Conservation (phyloP, 2,329 filamentous ascomycete species). For the Talaromyces islandicus region DNA sequence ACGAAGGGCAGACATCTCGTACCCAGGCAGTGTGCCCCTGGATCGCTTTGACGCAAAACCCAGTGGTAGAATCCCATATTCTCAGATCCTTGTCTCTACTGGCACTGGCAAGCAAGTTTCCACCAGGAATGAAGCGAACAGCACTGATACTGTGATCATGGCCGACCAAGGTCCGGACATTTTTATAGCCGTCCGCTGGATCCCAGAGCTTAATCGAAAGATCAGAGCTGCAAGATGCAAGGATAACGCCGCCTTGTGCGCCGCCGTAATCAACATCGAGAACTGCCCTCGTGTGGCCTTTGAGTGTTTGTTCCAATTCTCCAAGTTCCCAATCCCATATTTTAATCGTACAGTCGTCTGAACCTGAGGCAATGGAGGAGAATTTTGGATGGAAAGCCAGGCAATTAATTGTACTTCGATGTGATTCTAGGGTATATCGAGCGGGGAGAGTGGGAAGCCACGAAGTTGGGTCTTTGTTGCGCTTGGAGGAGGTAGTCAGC, state of each 20-base stretch:
- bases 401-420: conserved; percentile 74
- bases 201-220: conserved; percentile 95
- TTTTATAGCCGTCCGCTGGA: conserved; percentile 87
- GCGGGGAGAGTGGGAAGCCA: conserved; percentile 85
- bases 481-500: conserved; percentile 67
- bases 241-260: conserved; percentile 68
- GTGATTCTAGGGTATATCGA: conserved; percentile 75
- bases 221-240: conserved; percentile 81
- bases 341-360: conserved; percentile 90
- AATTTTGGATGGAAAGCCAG: conserved; percentile 91
- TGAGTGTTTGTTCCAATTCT: conserved; percentile 82
- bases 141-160: conserved; percentile 90
- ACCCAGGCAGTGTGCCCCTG: conserved; percentile 85
- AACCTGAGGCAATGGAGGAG: conserved; percentile 81
- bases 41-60: conserved; percentile 88
- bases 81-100: conserved; percentile 78
- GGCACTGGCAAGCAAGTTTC: conserved; percentile 79
- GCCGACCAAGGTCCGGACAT: conserved; percentile 82
- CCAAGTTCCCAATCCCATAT: conserved; percentile 97
- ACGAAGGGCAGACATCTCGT: conserved; percentile 75
- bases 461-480: conserved; percentile 74
- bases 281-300: conserved; percentile 85
- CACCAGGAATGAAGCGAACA: conserved; percentile 80
- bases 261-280: conserved; percentile 87
- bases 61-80: conserved; percentile 90